These are phyloP conservation scores for Coemansia sp. DNA, from an alignment of 192 early-diverging fungal species.

Conservation along the genomic window DNA sequence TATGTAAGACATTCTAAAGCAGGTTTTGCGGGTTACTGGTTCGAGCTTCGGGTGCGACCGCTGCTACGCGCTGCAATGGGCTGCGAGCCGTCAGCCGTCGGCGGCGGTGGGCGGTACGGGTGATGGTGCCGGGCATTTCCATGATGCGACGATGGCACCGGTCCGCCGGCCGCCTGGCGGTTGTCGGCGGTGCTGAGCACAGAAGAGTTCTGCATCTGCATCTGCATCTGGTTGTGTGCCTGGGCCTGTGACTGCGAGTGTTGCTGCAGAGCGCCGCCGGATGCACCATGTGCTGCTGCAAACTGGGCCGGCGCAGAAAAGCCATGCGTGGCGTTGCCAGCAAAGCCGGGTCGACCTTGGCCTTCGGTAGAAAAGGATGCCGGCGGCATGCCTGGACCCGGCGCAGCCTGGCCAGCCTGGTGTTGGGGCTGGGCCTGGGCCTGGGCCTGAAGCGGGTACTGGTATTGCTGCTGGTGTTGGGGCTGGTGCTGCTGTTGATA, in stretches of 20 bases:
- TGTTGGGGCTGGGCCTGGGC: background rate
- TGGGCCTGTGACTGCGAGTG: background rate
- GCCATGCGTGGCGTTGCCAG: constrained; percentile 9
- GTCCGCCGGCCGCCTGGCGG: constrained; percentile 12
- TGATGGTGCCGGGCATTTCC: constrained; percentile 29
- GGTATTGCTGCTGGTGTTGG: constrained; percentile 17
- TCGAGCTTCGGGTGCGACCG: constrained; percentile 2
- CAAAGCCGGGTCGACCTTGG: background rate
- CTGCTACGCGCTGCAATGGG: constrained; percentile 8
- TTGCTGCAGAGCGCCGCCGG: constrained; percentile 7
- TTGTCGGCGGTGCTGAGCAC: background rate
- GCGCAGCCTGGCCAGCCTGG: constrained; percentile 6
- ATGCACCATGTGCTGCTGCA: background rate
- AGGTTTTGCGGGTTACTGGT: background rate
- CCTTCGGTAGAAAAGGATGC: background rate
- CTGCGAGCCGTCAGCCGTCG: constrained; percentile 3
- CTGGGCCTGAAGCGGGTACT: constrained; percentile 10
- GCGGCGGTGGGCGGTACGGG: constrained; percentile 19
- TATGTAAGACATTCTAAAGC: background rate
- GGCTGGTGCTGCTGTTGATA: constrained; percentile 12
- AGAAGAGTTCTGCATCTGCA: constrained; percentile 4
- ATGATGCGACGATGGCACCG: constrained; percentile 7
- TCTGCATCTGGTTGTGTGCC: background rate
- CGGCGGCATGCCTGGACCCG: constrained; percentile 8
- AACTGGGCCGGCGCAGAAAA: background rate